Percentiles rank a stretch among this genome's conserved stretches.
phyloP scores from a whole-genome alignment of 164 flowering plant genomes.

The Stephania cephalantha region DNA sequence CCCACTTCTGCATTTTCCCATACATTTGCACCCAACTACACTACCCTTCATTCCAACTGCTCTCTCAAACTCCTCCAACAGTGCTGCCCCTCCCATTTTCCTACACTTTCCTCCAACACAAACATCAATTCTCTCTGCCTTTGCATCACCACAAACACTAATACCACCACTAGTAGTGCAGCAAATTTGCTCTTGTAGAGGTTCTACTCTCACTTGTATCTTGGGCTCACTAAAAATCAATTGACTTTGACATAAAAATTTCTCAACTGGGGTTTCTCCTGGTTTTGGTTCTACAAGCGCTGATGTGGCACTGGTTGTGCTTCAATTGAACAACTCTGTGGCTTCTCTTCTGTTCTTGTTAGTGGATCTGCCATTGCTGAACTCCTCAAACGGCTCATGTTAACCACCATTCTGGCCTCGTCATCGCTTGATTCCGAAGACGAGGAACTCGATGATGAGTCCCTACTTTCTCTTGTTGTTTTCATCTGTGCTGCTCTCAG shows the following conservation, averaged over 20 bases:
- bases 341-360: neutral
- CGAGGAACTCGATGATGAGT: constrained; percentile 28
- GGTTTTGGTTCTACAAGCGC: neutral
- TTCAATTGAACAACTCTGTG: neutral
- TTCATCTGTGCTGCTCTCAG: constrained; percentile 10
- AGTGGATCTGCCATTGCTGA: neutral
- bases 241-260: neutral
- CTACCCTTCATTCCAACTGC: constrained; percentile 38
- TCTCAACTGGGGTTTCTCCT: neutral
- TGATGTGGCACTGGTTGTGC: neutral
- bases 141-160: neutral
- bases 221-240: neutral
- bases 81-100: constrained; percentile 50
- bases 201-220: neutral
- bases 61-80: constrained; percentile 47
- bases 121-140: constrained; percentile 49
- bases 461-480: neutral
- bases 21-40: constrained; percentile 75
- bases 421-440: constrained; percentile 52
- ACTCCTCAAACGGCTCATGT: constrained; percentile 29
- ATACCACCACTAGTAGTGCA: neutral
- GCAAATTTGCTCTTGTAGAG: neutral
- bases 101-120: constrained; percentile 88
- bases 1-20: constrained; percentile 73
- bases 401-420: constrained; percentile 39